These are phyloP conservation scores for Saccharomycopsis guyanensis DNA, from an alignment of 805 yeast species.

Conservation along the genomic window DNA sequence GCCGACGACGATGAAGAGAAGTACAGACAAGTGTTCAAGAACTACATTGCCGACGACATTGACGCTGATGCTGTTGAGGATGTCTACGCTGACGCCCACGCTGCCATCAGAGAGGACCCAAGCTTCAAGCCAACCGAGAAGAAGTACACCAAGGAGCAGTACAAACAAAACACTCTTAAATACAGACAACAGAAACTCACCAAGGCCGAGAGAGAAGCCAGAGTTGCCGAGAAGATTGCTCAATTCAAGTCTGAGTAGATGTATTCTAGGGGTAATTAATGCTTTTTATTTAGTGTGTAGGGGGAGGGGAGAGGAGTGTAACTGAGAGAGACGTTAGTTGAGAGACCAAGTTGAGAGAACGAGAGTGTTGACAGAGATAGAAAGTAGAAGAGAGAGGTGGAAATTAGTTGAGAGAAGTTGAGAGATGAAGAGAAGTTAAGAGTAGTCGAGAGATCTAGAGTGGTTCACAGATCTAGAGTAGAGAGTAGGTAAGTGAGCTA, in stretches of 20 bases:
- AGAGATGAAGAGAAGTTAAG: too few relatives aligned
- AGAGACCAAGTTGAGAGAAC: too few relatives aligned
- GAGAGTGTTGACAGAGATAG: too few relatives aligned
- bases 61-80: conserved; percentile 97
- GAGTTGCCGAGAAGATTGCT: conserved; percentile 89
- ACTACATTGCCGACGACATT: conserved; percentile 93
- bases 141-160: conserved; percentile 95
- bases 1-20: conserved; percentile 99
- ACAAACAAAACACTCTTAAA: conserved; percentile 94
- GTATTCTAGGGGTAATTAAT: too few relatives aligned
- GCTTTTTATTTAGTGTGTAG: neutral
- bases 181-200: conserved; percentile 84
- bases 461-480: too few relatives aligned
- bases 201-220: conserved; percentile 83
- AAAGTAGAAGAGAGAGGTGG: too few relatives aligned
- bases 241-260: conserved; percentile 50
- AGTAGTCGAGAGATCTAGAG: too few relatives aligned
- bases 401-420: too few relatives aligned
- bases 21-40: conserved; percentile 91
- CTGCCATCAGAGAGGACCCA: conserved; percentile 94
- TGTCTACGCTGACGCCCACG: conserved; percentile 90
- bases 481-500: too few relatives aligned
- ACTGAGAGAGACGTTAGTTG: too few relatives aligned
- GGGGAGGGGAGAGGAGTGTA: too few relatives aligned
- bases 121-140: conserved; percentile 77